Evolutionary conservation across 306 rosid species (phyloP), one percentile per base, ranked within the genome.

Genomic region (Casuarina glauca): DNA sequence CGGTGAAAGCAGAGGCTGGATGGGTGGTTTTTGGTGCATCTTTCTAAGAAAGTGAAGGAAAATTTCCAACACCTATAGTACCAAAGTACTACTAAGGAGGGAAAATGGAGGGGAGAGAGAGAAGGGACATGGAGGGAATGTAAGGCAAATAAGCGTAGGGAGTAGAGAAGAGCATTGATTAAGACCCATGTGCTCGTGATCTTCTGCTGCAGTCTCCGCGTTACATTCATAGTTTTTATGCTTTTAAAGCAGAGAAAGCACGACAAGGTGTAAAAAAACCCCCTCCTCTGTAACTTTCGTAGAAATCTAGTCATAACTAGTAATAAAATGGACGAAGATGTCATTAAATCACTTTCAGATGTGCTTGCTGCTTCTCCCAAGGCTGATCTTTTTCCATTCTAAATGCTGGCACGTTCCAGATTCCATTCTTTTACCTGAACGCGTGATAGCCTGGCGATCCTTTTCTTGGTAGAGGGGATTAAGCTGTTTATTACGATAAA

Each of bases 101-200:
- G 19, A 6, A 44, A 26, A 63, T 12, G 1, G 5, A n/a, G 17
- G 54, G 3, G 4, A 75, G 58, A 26, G 49, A 60, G 74, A 53
- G 42, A 63, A 61, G 53, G 46, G 43, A 19, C 78, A 87, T 61
- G 87, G 76, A 51, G 79, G 76, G 82, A 78, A 76, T 71, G 83
- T 89, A 82, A 77, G 76, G 78, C 50, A 82, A 76, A 78, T 83
- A 77, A 72, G 79, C 82, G 57, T 74, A 69, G 61, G 82, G 72
- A 76, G 75, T 6, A 48, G 87, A 72, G 79, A 79, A 83, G 45
- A 26, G 86, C 82, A 86, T 88, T 90, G 92, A 90, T 87, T 78
- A 79, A 64, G 32, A 5, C 42, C 70, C 94, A 85, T 79, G 93
- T 88, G 93, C 46, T 78, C 48, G 77, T 68, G 82, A 82, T 81